Base-by-base conservation (phyloP, 1,284 basidiomycete genomes). In the Wallemia mellicola region DNA sequence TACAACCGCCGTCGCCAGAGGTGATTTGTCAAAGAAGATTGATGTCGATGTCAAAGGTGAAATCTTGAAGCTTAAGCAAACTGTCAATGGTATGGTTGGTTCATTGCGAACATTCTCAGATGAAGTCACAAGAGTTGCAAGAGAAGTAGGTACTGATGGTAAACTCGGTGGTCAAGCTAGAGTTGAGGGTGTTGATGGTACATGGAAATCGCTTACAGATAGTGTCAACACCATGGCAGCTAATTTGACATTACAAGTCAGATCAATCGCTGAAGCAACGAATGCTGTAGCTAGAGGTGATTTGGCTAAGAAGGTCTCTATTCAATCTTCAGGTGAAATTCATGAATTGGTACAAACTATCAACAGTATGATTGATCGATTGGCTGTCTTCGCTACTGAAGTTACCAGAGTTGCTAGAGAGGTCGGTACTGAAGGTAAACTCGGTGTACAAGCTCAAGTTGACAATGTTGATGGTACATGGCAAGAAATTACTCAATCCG, bases 401-500 rank as follows among this genome's bases (percentile, higher is more conserved):
- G 91, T 94, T 62, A 92, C 89, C 70, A 86, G 92, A 67, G 91
- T 95, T 58, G 88, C 89, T 2, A 74, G 87, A 28, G 88, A 95
- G 69, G 89, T 95, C 66, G 89, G 89, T 62, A 92, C 88, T 2
- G 87, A 95, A 68, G 91, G 91, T 48, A 95, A 95, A 71, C 74
- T 98, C 15, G 92, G 92, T 66, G 92, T 94, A 0, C 92, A 95
- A 67, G 92, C 94, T 22, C 87, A 96, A 68, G 88, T 96, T 55
- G 88, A 88, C 63, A 87, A 91, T 63, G 86, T 96, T 30, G 86
- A 96, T 68, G 94, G 92, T 59, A 94, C 88, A 59, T 98, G 92
- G 94, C 86, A 89, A 68, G 89, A 95, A 70, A 95, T 98, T 69
- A 98, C 92, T 80, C 78, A 86, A 66, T 86, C 86, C 61, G 88